Evolutionary conservation across 2,329 filamentous ascomycete genomes (phyloP), one percentile per base, ranked within the genome.

Genomic region (Fusarium anguioides): DNA sequence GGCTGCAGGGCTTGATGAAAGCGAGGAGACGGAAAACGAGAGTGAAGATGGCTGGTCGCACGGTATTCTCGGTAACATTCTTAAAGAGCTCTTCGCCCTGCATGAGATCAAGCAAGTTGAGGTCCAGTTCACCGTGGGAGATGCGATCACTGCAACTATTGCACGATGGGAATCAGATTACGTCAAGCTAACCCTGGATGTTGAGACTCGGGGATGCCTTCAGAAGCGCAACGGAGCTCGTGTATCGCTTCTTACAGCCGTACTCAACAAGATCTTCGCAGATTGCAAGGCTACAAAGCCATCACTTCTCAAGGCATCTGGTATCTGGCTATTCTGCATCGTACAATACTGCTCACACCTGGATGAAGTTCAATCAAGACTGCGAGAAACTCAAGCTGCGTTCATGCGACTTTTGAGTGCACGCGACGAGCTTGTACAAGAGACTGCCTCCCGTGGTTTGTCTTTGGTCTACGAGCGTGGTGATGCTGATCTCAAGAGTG

Each of bases 381-480:
- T 99, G 36, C 86, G 92, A 47, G 87, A 93, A 70, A 94, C 91
- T 59, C 96, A 99, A 77, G 86, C 86, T 33, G 91, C 93, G 0
- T 99, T 99, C 77, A 94, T 96, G 83, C 85, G 90, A 24, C 89
- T 97, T 27, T 84, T 99, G 14, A 91, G 90, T 17, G 94, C 96
- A 58, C 87, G 94, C 20, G 96, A 99, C 72, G 94, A 98, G 75
- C 86, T 98, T 10, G 94, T 98, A 1, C 96, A 99, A 77, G 96
- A 99, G 78, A 96, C 94, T 6, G 94, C 96, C 6, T 97, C 95
- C 1, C 86, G 95, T 58, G 96, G 96, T 1, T 84, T 99, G 27
- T 90, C 93, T n/a, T 79, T 98, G 45, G 94, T 98, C 3, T 99
- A 98, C 75, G 94, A 97, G 73, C 93, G 93, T 76, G 96, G 96